phyloP scores from a whole-genome alignment of 1,284 basidiomycete species.

The Tremellales sp. region DNA sequence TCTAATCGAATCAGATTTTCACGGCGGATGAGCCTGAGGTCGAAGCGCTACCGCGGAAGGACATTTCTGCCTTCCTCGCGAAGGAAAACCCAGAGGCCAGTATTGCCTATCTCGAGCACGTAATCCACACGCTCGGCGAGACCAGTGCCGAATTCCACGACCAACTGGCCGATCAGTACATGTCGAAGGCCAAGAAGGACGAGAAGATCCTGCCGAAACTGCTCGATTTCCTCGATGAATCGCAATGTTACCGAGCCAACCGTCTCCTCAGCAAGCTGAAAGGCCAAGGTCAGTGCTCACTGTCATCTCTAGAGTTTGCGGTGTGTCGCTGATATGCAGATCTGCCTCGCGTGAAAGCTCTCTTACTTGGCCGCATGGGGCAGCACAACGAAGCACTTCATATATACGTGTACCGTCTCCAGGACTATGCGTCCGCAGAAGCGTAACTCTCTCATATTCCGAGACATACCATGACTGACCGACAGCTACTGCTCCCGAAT shows the following conservation, averaged over 20 bases:
- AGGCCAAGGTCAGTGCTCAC: slow-evolving; percentile 58
- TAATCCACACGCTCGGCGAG: slow-evolving; percentile 72
- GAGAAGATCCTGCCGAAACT: slow-evolving; percentile 61
- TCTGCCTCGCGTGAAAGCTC: slow-evolving; percentile 80
- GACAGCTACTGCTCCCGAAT: slow-evolving; percentile 78
- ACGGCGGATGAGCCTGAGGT: slow-evolving; percentile 78
- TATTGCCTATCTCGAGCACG: slow-evolving; percentile 77
- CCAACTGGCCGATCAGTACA: slow-evolving; percentile 78
- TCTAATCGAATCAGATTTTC: slow-evolving; percentile 67
- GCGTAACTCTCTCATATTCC: slow-evolving; percentile 56
- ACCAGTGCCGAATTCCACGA: slow-evolving; percentile 71
- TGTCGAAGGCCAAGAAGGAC: slow-evolving; percentile 57
- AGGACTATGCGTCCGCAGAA: slow-evolving; percentile 80
- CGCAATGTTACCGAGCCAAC: slow-evolving; percentile 70
- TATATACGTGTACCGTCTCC: slow-evolving; percentile 81
- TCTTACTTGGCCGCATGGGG: slow-evolving; percentile 81
- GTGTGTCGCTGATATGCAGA: slow-evolving; percentile 51
- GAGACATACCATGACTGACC: not conserved
- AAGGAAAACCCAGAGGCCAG: slow-evolving; percentile 64
- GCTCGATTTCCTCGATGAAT: slow-evolving; percentile 69
- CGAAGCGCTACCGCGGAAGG: slow-evolving; percentile 67
- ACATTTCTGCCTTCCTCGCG: slow-evolving; percentile 74
- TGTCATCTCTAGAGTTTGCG: not conserved
- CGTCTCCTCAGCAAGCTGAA: slow-evolving; percentile 72
- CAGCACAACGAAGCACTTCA: slow-evolving; percentile 89